A percentile compares a stretch with the other conserved stretches of the same genome.
Conservation (phyloP, 371 early-diverging fungal species). For the Nematocida ironsii region DNA sequence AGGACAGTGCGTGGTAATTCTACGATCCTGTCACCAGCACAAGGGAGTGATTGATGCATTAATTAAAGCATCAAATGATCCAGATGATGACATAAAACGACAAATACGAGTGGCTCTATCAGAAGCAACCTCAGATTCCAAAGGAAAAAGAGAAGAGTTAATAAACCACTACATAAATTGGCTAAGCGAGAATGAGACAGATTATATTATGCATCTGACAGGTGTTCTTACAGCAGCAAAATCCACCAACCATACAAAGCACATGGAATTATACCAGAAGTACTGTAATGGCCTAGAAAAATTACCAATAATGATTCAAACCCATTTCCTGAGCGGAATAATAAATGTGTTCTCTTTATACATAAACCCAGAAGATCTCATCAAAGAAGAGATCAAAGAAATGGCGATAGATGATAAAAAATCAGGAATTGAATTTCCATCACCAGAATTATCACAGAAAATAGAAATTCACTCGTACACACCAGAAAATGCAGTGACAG, state of each 20-base stretch:
- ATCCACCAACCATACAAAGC: slow-evolving; percentile 13
- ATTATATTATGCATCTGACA: slow-evolving; percentile 15
- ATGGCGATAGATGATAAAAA: slow-evolving; percentile 44
- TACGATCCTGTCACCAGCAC: neutral
- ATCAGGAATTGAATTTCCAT: slow-evolving; percentile 22
- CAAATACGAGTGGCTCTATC: slow-evolving; percentile 38
- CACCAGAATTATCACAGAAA: slow-evolving; percentile 13
- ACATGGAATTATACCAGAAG: slow-evolving; percentile 15
- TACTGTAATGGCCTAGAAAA: slow-evolving; percentile 23
- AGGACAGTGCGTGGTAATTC: slow-evolving; percentile 23
- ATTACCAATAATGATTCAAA: neutral
- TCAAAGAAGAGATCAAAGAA: slow-evolving; percentile 18
- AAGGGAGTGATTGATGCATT: slow-evolving; percentile 15
- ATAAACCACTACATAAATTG: slow-evolving; percentile 10
- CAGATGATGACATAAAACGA: slow-evolving; percentile 48
- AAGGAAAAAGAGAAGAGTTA: neutral
- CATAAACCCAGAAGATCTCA: slow-evolving; percentile 8
- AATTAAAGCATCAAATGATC: neutral
- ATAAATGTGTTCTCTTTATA: slow-evolving; percentile 16
- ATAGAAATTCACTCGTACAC: neutral
- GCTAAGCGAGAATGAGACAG: neutral
- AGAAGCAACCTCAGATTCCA: neutral
- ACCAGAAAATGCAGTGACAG: slow-evolving; percentile 1
- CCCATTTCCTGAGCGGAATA: neutral
- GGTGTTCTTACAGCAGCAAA: slow-evolving; percentile 17